A percentile compares a stretch with the other conserved stretches of the same genome.
phyloP scores from a whole-genome alignment of 148 eudicot species.

The Rhododendron molle region DNA sequence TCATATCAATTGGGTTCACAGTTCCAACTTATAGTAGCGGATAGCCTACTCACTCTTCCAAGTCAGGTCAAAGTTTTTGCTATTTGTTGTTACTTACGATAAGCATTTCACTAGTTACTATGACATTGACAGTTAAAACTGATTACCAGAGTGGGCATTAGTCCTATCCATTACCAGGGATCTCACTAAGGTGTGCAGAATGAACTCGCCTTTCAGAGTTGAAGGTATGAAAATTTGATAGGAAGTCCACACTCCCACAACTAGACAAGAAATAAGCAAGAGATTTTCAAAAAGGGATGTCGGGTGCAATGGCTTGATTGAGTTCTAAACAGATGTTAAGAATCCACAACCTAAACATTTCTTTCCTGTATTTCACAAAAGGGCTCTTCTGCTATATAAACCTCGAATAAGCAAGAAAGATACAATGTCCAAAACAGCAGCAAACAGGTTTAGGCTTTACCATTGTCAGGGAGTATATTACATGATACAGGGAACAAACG shows the following conservation, averaged over 20 bases:
- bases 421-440: not conserved
- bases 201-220: not conserved
- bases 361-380: not conserved
- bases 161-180: not conserved
- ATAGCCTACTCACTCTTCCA: not conserved
- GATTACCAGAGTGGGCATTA: not conserved
- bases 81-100: not conserved
- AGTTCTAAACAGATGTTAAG: not conserved
- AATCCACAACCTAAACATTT: not conserved
- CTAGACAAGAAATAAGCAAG: not conserved
- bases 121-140: not conserved
- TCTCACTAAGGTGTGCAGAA: not conserved
- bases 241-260: not conserved
- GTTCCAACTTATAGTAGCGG: not conserved
- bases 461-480: not conserved
- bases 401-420: not conserved
- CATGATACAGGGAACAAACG: constrained; percentile 14
- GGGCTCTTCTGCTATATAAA: not conserved
- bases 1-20: not conserved
- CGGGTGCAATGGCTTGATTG: not conserved
- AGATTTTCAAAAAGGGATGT: not conserved
- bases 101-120: not conserved
- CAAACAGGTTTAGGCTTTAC: constrained; percentile 1
- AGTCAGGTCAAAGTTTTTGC: not conserved
- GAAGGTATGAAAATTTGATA: not conserved